A percentile compares a stretch with the other conserved stretches of the same genome.
These are phyloP conservation scores for Termitomyces sp. DNA, from an alignment of 768 basidiomycete species.

Conservation along the genomic window DNA sequence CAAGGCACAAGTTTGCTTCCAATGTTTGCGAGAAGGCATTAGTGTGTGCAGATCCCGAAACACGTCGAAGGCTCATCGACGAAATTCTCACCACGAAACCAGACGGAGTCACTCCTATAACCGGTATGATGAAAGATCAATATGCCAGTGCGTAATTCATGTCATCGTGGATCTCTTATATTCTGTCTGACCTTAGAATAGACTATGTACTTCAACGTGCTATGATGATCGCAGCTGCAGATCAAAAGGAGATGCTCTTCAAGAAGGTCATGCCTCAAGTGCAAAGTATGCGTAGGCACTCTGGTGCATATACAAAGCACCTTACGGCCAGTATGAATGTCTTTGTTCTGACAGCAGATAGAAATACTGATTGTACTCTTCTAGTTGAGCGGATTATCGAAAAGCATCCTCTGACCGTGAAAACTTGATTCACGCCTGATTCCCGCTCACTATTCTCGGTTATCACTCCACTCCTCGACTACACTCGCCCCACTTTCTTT, in stretches of 20 bases:
- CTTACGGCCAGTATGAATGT: constrained; percentile 66
- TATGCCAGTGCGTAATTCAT: constrained; percentile 65
- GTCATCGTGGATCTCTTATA: background rate
- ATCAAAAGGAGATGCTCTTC: constrained; percentile 66
- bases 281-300: constrained; percentile 63
- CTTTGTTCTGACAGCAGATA: background rate
- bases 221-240: constrained; percentile 59
- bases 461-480: background rate
- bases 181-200: constrained; percentile 21
- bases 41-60: constrained; percentile 55
- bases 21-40: constrained; percentile 95
- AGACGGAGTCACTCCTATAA: constrained; percentile 66
- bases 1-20: constrained; percentile 89
- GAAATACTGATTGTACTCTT: constrained; percentile 5
- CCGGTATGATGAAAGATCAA: constrained; percentile 81
- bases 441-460: background rate
- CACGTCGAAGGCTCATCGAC: constrained; percentile 66
- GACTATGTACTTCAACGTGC: constrained; percentile 88
- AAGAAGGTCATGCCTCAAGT: constrained; percentile 63
- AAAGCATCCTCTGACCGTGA: constrained; percentile 32
- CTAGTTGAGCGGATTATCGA: constrained; percentile 69
- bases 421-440: constrained; percentile 14
- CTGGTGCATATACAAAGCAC: constrained; percentile 75
- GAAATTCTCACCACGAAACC: constrained; percentile 68
- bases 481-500: constrained; percentile 13